These are phyloP conservation scores for Dissophora ornata DNA, from an alignment of 192 early-diverging fungal genomes.

Conservation along the genomic window DNA sequence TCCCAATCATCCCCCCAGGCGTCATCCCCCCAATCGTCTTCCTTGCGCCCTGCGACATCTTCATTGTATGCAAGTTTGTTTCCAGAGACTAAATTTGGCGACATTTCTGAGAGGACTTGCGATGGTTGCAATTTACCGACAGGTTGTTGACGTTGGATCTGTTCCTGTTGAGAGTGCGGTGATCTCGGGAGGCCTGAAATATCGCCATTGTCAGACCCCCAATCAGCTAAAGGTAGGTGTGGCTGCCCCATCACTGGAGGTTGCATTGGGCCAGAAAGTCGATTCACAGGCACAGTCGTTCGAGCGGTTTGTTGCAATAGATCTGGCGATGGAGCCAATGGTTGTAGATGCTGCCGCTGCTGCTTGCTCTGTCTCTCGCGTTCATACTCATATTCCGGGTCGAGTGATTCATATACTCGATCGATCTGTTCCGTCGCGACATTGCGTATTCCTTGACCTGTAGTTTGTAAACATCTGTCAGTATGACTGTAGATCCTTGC, in stretches of 20 bases:
- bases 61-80: constrained; percentile 31
- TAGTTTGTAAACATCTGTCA: not conserved
- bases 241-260: too few relatives aligned
- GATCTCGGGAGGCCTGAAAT: constrained; percentile 20
- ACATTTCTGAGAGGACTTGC: not conserved
- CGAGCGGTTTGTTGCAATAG: too few relatives aligned
- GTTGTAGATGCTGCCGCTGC: not conserved
- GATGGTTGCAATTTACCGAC: too few relatives aligned
- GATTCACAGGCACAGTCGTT: too few relatives aligned
- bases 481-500: too few relatives aligned
- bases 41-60: not conserved
- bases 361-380: constrained; percentile 27
- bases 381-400: constrained; percentile 46
- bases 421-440: constrained; percentile 50
- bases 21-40: constrained; percentile 38
- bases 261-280: too few relatives aligned
- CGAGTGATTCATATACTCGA: constrained; percentile 47
- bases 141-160: too few relatives aligned
- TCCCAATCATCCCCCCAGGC: constrained; percentile 42
- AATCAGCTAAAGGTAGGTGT: too few relatives aligned
- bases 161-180: not conserved
- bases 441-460: constrained; percentile 43
- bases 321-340: not conserved
- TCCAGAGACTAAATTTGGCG: not conserved
- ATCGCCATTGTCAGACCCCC: constrained; percentile 13